Percentiles rank a stretch among this genome's conserved stretches.
phyloP scores from a whole-genome alignment of 2,329 filamentous ascomycete genomes.

The Botryotinia narcissicola region DNA sequence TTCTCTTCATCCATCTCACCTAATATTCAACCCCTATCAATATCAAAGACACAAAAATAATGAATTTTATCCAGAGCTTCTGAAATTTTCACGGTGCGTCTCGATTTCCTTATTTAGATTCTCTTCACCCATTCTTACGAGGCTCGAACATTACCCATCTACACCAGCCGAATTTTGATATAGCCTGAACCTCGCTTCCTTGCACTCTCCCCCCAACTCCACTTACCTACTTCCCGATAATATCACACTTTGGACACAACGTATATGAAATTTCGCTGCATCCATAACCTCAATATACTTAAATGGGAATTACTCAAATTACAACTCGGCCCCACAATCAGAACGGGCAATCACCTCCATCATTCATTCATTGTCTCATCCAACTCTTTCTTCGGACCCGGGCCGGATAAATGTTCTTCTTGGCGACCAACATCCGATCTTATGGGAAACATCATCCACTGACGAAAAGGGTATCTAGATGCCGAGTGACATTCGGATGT shows the following conservation, averaged over 20 bases:
- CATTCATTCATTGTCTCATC: slow-evolving; percentile 5
- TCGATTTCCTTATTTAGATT: not conserved
- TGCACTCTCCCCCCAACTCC: not conserved
- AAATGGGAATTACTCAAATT: not conserved
- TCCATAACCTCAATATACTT: not conserved
- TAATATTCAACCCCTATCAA: not conserved
- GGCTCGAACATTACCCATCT: not conserved
- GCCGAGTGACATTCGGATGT: slow-evolving; percentile 16
- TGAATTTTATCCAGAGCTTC: not conserved
- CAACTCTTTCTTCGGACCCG: not conserved
- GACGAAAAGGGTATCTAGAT: slow-evolving; percentile 3
- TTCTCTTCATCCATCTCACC: slow-evolving; percentile 11
- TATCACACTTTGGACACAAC: not conserved
- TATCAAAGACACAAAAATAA: not conserved
- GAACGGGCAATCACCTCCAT: not conserved
- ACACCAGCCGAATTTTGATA: not conserved
- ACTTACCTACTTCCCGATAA: not conserved
- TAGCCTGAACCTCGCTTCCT: slow-evolving; percentile 10
- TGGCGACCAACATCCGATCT: slow-evolving; percentile 2
- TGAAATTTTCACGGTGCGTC: not conserved
- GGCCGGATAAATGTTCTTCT: slow-evolving; percentile 3
- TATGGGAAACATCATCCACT: not conserved
- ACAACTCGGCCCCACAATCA: not conserved
- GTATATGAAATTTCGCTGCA: not conserved
- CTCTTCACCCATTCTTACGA: not conserved